Evolutionary conservation across 441 rosid genomes (phyloP).

Genomic region (Syzygium malaccense): DNA sequence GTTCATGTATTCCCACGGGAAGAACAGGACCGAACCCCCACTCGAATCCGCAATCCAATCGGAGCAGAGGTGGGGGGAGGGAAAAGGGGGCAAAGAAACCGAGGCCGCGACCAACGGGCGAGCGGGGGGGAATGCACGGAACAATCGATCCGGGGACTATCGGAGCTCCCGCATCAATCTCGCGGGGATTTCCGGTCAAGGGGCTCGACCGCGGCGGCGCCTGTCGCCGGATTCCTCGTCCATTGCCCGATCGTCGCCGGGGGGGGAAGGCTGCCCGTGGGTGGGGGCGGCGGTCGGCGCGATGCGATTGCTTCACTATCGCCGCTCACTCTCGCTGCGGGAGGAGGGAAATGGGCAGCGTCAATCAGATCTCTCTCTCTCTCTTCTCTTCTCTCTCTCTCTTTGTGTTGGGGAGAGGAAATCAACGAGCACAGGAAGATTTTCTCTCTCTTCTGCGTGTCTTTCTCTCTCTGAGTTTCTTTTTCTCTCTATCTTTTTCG

Average conservation of each 20-base stretch:
- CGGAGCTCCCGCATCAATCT: not conserved
- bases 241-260: not conserved
- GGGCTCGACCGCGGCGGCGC: not conserved
- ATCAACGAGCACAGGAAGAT: not conserved
- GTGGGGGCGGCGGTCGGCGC: not conserved
- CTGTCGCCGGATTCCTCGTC: not conserved
- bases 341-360: not conserved
- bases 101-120: not conserved
- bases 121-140: not conserved
- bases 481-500: not conserved
- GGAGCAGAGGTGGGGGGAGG: not conserved
- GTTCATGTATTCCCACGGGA: conserved; percentile 28
- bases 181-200: not conserved
- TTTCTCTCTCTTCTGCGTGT: not conserved
- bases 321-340: not conserved
- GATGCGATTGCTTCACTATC: not conserved
- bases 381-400: not conserved
- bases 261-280: not conserved
- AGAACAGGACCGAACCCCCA: not conserved
- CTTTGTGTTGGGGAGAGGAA: not conserved
- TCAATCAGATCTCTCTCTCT: not conserved
- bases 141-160: not conserved
- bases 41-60: not conserved
- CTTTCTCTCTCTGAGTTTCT: not conserved
- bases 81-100: not conserved